Conservation (phyloP, 768 basidiomycete genomes). For the Boletus rufocinnamomeus region DNA sequence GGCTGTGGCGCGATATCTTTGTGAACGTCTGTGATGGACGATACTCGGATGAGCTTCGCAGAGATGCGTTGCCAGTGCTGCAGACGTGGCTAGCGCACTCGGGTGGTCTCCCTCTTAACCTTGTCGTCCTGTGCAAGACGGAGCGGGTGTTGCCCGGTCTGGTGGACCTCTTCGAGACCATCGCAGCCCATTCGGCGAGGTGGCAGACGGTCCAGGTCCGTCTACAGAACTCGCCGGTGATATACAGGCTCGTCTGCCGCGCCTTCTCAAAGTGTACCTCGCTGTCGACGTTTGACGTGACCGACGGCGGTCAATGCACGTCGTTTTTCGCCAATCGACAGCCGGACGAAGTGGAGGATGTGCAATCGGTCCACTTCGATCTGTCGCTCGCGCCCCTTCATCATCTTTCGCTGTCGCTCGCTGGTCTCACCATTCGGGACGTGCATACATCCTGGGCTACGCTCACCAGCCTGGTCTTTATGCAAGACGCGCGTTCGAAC, state of each 20-base stretch:
- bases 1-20: conserved; percentile 27
- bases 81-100: conserved; percentile 26
- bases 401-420: conserved; percentile 22
- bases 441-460: conserved; percentile 19
- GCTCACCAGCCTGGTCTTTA: conserved; percentile 26
- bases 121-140: conserved; percentile 23
- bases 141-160: conserved; percentile 25
- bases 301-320: conserved; percentile 19
- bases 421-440: conserved; percentile 19
- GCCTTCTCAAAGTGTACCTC: conserved; percentile 17
- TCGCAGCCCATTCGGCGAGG: conserved; percentile 15
- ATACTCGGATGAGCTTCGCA: conserved; percentile 21
- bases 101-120: conserved; percentile 23
- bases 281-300: conserved; percentile 23
- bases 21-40: conserved; percentile 25
- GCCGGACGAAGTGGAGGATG: conserved; percentile 1
- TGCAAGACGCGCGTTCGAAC: conserved; percentile 27
- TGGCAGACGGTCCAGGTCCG: conserved; percentile 27
- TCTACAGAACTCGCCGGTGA: conserved; percentile 22
- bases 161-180: conserved; percentile 19
- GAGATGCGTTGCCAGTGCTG: conserved; percentile 22
- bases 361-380: conserved; percentile 14
- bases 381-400: conserved; percentile 18
- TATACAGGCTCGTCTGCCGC: conserved; percentile 13
- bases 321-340: conserved; percentile 7